Conservation (phyloP, 495 filamentous ascomycete genomes). For the Penicillium flavigenum region DNA sequence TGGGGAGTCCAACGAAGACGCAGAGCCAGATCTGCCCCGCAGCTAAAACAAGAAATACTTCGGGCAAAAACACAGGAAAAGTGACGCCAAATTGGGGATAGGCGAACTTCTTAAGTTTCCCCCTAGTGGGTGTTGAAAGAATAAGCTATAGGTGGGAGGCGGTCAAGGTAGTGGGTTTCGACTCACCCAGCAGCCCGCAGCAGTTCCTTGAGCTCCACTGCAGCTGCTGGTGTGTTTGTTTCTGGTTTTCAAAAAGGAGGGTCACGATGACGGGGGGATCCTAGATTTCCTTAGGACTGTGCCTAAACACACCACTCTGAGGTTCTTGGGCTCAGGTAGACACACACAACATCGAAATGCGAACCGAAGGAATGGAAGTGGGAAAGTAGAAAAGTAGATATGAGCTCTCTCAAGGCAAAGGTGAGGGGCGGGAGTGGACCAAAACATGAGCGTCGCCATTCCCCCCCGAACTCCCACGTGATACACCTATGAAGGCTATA, state of each 20-base stretch:
- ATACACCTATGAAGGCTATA: constrained; percentile 23
- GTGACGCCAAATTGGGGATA: constrained; percentile 9
- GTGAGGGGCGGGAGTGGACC: constrained; percentile 32
- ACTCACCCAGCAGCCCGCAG: constrained; percentile 29
- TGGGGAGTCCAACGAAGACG: constrained; percentile 12
- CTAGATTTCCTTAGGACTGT: background rate
- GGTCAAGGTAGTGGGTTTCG: constrained; percentile 27
- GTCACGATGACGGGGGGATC: constrained; percentile 9
- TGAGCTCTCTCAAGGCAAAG: constrained; percentile 16
- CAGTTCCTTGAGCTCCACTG: constrained; percentile 27
- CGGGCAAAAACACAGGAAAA: background rate
- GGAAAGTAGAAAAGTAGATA: background rate
- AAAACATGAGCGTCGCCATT: constrained; percentile 23
- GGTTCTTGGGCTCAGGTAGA: background rate
- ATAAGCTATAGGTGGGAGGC: constrained; percentile 26
- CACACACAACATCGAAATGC: background rate
- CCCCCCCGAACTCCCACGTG: constrained; percentile 27
- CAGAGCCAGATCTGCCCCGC: constrained; percentile 8
- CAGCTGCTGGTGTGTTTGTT: constrained; percentile 25
- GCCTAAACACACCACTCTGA: background rate
- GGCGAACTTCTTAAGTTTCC: constrained; percentile 18
- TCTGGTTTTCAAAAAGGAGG: constrained; percentile 15
- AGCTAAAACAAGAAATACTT: constrained; percentile 8
- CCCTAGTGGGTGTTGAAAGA: constrained; percentile 16
- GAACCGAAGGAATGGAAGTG: background rate